Evolutionary conservation across 345 rosid genomes (phyloP), one percentile per base, ranked within the genome.

Genomic region (Boechera retrofracta): DNA sequence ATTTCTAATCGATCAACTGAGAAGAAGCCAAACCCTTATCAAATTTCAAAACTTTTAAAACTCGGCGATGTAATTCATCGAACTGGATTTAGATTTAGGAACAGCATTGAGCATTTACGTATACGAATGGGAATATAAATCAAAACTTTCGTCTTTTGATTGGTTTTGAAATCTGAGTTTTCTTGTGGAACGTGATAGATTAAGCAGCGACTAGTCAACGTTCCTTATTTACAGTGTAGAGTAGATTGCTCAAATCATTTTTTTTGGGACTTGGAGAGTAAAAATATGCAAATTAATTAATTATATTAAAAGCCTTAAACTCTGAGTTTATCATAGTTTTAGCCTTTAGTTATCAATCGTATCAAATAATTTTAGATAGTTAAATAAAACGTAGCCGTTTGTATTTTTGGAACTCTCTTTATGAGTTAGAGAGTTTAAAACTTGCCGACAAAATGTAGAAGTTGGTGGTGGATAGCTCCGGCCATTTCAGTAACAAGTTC

Each of bases 151-250:
- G 48, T 63, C 15, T 56, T 41, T 41, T 18, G 47, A 60, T 76
- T 67, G 65, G 72, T 65, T 77, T 77, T 36, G 73, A 72, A 78
- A 78, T 71, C 77, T 72, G 74, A 66, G 77, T 10, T 72, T 64
- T 58, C 69, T 39, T 72, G 73, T 48, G 59, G 31, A 65, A 18
- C 70, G 61, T 67, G 54, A 66, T 36, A 72, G 39, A 67, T 60
- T 49, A 41, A 60, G 74, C 58, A 62, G 58, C 71, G 32, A 39
- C 81, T 70, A 48, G 81, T 77, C 77, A 77, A 77, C 63, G 53
- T 59, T 71, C 55, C 75, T 62, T 5, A 24, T 16, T 63, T 55
- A 64, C 52, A 32, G 70, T 62, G 51, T 61, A 54, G 59, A 70
- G 71, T 55, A 26, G 73, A 77, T 77, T 71, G 53, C 58, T 55